These are phyloP conservation scores for Pseudognaphalium luteoalbum DNA, from an alignment of 129 eudicot species.

Conservation along the genomic window DNA sequence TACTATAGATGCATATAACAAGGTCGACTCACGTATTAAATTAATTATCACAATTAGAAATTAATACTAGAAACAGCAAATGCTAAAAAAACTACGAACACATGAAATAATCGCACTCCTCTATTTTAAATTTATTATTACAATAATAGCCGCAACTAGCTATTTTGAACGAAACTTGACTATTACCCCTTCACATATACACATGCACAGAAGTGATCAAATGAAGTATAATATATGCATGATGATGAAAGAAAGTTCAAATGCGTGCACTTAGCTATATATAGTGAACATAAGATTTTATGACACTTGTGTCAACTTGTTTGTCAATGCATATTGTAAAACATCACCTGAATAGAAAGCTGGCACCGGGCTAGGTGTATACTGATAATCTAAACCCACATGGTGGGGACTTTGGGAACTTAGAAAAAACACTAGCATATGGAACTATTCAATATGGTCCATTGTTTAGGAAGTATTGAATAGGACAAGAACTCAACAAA, in stretches of 20 bases:
- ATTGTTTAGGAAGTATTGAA: constrained; percentile 46
- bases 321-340: constrained; percentile 10
- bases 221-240: constrained; percentile 2
- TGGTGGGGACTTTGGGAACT: constrained; percentile 28
- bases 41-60: not conserved
- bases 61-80: not conserved
- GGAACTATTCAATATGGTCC: constrained; percentile 50
- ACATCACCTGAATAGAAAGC: constrained; percentile 11
- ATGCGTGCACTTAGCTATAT: not conserved
- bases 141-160: not conserved
- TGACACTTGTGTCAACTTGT: not conserved
- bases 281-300: not conserved
- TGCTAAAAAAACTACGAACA: not conserved
- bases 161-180: not conserved
- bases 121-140: not conserved
- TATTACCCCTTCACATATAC: not conserved
- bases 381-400: constrained; percentile 27
- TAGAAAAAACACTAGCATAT: constrained; percentile 37
- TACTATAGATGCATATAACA: constrained; percentile 22
- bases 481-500: constrained; percentile 34
- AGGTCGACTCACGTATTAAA: constrained; percentile 12
- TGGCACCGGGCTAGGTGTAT: constrained; percentile 30
- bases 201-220: not conserved
- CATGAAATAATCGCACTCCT: not conserved
- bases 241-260: not conserved